Evolutionary conservation across 495 filamentous ascomycete genomes (phyloP).

Genomic region (Xylaria palmicola): DNA sequence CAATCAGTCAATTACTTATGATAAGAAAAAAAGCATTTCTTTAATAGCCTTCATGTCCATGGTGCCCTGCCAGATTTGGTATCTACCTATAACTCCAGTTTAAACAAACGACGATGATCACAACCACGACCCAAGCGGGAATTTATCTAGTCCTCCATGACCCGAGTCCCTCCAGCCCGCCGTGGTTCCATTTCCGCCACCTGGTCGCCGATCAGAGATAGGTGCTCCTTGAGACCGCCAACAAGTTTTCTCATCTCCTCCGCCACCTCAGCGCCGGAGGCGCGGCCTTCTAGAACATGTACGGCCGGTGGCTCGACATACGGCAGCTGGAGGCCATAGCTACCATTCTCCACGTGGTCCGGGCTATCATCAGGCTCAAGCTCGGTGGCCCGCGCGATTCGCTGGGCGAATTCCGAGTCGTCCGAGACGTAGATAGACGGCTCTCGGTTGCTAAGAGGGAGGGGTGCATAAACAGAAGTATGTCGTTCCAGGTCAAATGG

Average conservation of each 20-base stretch:
- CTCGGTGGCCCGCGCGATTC: conserved; percentile 5
- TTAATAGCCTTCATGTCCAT: too few species aligned
- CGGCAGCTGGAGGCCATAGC: conserved; percentile 28
- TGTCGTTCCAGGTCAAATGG: conserved; percentile 57
- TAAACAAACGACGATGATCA: neutral
- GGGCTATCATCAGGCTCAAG: conserved; percentile 18
- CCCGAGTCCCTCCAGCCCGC: conserved; percentile 7
- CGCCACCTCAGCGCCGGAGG: conserved; percentile 48
- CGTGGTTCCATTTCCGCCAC: conserved; percentile 29
- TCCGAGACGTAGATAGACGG: conserved; percentile 54
- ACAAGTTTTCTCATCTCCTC: conserved; percentile 56
- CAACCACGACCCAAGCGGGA: neutral
- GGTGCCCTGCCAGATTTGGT: conserved; percentile 6
- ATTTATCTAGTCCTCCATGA: conserved; percentile 2
- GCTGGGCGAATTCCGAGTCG: conserved; percentile 37
- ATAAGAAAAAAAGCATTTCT: too few species aligned
- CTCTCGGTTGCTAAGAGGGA: conserved; percentile 37
- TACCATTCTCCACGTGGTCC: neutral
- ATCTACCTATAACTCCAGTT: conserved; percentile 15
- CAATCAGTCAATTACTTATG: too few species aligned
- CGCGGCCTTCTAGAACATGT: conserved; percentile 52
- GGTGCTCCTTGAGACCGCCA: conserved; percentile 47
- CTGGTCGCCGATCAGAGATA: conserved; percentile 32
- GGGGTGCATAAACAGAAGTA: conserved; percentile 47
- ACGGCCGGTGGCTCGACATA: conserved; percentile 44